Percentiles rank a stretch among this genome's conserved stretches.
Conservation (phyloP, 2,329 filamentous ascomycete species). For the Aspergillus carbonarius region DNA sequence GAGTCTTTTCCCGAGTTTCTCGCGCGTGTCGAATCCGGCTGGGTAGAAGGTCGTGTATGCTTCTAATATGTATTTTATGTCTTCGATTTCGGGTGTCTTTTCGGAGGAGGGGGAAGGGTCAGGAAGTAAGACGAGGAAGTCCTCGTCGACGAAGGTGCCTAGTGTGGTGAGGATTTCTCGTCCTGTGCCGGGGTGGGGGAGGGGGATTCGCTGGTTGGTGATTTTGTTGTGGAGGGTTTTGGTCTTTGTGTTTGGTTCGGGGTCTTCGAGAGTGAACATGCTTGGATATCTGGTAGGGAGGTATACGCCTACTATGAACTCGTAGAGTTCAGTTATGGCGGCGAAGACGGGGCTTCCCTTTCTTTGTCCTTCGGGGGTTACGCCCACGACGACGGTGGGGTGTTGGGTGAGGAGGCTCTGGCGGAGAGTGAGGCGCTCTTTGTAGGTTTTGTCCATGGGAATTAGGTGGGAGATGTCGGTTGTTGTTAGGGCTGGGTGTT, state of each 20-base stretch:
- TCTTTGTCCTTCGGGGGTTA: slow-evolving; percentile 39
- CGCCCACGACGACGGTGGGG: slow-evolving; percentile 40
- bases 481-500: slow-evolving; percentile 51
- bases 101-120: slow-evolving; percentile 23
- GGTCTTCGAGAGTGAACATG: slow-evolving; percentile 46
- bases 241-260: slow-evolving; percentile 2
- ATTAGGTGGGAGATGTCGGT: slow-evolving; percentile 56
- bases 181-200: not conserved
- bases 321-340: slow-evolving; percentile 58
- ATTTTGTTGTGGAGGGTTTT: slow-evolving; percentile 47
- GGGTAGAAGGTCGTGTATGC: slow-evolving; percentile 60
- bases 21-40: slow-evolving; percentile 56
- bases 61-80: slow-evolving; percentile 53
- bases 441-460: slow-evolving; percentile 60
- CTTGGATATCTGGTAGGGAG: slow-evolving; percentile 58
- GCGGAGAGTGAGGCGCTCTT: slow-evolving; percentile 52
- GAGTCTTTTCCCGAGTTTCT: slow-evolving; percentile 55
- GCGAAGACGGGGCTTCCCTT: slow-evolving; percentile 31
- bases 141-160: slow-evolving; percentile 56
- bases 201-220: slow-evolving; percentile 43
- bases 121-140: slow-evolving; percentile 60
- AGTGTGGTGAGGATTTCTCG: slow-evolving; percentile 46
- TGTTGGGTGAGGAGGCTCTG: slow-evolving; percentile 48
- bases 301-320: slow-evolving; percentile 55
- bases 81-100: slow-evolving; percentile 20